These are phyloP conservation scores for Lentinula detonsa DNA, from an alignment of 768 basidiomycete species.

Conservation along the genomic window DNA sequence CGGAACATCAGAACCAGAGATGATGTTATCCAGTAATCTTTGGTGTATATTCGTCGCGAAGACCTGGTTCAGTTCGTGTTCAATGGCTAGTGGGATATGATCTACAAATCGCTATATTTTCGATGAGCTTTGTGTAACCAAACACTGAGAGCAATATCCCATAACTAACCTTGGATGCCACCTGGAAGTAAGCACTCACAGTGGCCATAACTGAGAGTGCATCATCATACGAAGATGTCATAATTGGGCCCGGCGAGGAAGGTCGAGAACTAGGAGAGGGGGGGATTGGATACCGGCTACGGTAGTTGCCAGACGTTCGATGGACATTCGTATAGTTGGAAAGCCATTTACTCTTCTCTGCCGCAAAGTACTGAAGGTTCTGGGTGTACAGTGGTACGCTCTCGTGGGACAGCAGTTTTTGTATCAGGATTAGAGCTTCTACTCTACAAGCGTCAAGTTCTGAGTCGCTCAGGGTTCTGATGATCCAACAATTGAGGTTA, in stretches of 20 bases:
- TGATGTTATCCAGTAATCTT: slow-evolving; percentile 26
- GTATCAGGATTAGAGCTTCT: slow-evolving; percentile 18
- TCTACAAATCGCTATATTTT: slow-evolving; percentile 50
- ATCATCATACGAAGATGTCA: slow-evolving; percentile 19
- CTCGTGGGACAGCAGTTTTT: slow-evolving; percentile 32
- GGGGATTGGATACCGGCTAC: no score
- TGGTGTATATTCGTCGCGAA: slow-evolving; percentile 28
- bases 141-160: neutral
- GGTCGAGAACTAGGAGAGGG: no score
- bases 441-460: slow-evolving; percentile 13
- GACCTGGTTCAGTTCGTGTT: slow-evolving; percentile 35
- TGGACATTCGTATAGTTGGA: slow-evolving; percentile 10
- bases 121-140: neutral
- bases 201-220: slow-evolving; percentile 49
- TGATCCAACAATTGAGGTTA: neutral
- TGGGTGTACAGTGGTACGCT: slow-evolving; percentile 30
- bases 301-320: neutral
- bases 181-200: slow-evolving; percentile 50
- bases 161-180: slow-evolving; percentile 42
- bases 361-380: slow-evolving; percentile 18
- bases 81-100: slow-evolving; percentile 42
- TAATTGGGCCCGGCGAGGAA: neutral
- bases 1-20: slow-evolving; percentile 11
- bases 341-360: slow-evolving; percentile 19
- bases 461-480: neutral